phyloP scores from a whole-genome alignment of 352 stramenopile genomes.

The Pythium angustatum region DNA sequence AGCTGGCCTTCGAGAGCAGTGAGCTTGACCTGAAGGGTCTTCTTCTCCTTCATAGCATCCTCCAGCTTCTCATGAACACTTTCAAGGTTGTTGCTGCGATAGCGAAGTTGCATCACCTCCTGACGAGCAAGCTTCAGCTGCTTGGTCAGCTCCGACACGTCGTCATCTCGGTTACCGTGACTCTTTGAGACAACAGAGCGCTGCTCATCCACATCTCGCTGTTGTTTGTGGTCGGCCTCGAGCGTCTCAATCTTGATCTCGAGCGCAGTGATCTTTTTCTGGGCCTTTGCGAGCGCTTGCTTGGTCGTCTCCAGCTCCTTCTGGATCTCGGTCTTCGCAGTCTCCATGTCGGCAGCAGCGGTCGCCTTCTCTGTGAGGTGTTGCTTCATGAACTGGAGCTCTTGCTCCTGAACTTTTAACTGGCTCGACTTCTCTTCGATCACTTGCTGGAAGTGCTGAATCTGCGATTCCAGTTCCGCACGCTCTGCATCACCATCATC shows the following conservation, averaged over 20 bases:
- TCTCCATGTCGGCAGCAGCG: constrained; percentile 12
- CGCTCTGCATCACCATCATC: constrained; percentile 25
- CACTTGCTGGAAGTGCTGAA: constrained; percentile 23
- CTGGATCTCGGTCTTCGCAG: constrained; percentile 24
- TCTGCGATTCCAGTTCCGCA: constrained; percentile 30
- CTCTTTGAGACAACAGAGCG: constrained; percentile 35
- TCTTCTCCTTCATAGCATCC: constrained; percentile 76
- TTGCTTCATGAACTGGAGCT: constrained; percentile 32
- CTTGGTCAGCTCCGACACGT: constrained; percentile 65
- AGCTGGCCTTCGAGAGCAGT: constrained; percentile 74
- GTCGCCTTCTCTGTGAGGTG: constrained; percentile 30
- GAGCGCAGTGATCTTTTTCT: constrained; percentile 36
- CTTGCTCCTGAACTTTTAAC: constrained; percentile 33
- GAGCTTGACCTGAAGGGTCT: constrained; percentile 77
- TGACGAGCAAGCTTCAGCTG: constrained; percentile 77
- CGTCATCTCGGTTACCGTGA: constrained; percentile 30
- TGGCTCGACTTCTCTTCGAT: constrained; percentile 25
- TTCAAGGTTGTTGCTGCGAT: constrained; percentile 79
- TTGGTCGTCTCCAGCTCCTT: constrained; percentile 32
- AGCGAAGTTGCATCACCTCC: constrained; percentile 83
- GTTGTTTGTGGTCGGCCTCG: constrained; percentile 27
- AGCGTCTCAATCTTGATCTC: constrained; percentile 47
- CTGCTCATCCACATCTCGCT: constrained; percentile 18
- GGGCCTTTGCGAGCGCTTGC: constrained; percentile 34
- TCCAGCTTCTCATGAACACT: constrained; percentile 68